Percentiles rank a stretch among this genome's conserved stretches.
Conservation (phyloP, 2,329 filamentous ascomycete genomes). For the Aspergillus sclerotialis region DNA sequence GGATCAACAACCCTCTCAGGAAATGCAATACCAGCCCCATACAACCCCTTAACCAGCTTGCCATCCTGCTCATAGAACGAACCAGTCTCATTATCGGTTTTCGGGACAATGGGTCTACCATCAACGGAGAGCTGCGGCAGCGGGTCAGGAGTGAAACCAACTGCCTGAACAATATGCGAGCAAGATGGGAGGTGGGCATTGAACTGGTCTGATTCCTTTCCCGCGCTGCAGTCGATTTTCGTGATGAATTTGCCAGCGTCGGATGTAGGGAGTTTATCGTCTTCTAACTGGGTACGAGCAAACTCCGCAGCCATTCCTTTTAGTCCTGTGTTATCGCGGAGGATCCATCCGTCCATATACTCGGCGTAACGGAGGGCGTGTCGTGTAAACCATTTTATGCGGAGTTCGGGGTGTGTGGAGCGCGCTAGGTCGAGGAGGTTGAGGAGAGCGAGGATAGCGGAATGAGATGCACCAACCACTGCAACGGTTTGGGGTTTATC, state of each 20-base stretch:
- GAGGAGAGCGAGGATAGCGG: constrained; percentile 55
- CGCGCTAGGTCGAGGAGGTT: constrained; percentile 52
- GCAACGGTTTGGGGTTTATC: constrained; percentile 39
- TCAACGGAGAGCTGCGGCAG: constrained; percentile 42
- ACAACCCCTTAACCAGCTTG: constrained; percentile 45
- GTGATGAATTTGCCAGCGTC: constrained; percentile 42
- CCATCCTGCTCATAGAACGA: constrained; percentile 42
- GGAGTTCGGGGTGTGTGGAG: constrained; percentile 46
- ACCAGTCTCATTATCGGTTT: constrained; percentile 32
- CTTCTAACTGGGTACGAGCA: constrained; percentile 53
- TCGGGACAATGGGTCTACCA: constrained; percentile 16
- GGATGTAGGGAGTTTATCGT: constrained; percentile 39
- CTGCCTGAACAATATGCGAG: constrained; percentile 51
- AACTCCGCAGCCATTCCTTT: constrained; percentile 56
- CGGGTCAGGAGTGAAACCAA: constrained; percentile 49
- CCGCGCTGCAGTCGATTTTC: constrained; percentile 40
- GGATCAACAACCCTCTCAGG: constrained; percentile 56
- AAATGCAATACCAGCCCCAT: constrained; percentile 58
- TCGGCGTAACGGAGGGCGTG: constrained; percentile 55
- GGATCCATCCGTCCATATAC: constrained; percentile 57
- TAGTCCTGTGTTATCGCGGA: constrained; percentile 59
- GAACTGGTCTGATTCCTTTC: constrained; percentile 41
- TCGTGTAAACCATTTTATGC: constrained; percentile 57
- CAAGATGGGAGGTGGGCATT: constrained; percentile 42
- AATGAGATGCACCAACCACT: constrained; percentile 58